Conservation (phyloP, 306 rosid species). For the Begonia masoniana region DNA sequence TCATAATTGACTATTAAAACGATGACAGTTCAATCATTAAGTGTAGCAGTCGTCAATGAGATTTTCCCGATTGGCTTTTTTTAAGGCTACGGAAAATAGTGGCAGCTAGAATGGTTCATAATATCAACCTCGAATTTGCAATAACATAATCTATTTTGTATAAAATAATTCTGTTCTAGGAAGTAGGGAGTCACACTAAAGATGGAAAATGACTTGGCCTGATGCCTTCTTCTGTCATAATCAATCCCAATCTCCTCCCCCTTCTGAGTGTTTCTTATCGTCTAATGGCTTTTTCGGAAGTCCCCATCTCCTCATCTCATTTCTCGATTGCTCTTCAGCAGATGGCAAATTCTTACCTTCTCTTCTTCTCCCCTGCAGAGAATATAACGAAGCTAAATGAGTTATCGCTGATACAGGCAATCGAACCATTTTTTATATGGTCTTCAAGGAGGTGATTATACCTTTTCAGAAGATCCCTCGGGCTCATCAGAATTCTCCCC, state of each 20-base stretch:
- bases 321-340: constrained; percentile 33
- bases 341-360: constrained; percentile 38
- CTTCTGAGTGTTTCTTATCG: constrained; percentile 12
- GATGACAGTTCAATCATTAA: too few relatives aligned
- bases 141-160: too few relatives aligned
- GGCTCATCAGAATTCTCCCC: constrained; percentile 16
- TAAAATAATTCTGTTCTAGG: too few relatives aligned
- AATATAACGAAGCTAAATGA: too few relatives aligned
- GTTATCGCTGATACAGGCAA: too few relatives aligned
- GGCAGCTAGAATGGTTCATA: too few relatives aligned
- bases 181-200: too few relatives aligned
- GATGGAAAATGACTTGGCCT: constrained; percentile 1
- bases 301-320: constrained; percentile 13
- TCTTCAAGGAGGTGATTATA: constrained; percentile 7
- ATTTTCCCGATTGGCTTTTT: too few relatives aligned
- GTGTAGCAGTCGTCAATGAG: too few relatives aligned
- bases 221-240: constrained; percentile 19
- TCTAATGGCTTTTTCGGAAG: constrained; percentile 11
- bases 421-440: neutral
- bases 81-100: too few relatives aligned
- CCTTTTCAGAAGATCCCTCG: constrained; percentile 34
- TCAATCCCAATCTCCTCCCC: constrained; percentile 19
- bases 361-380: constrained; percentile 26
- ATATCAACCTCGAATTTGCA: too few relatives aligned
- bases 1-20: too few relatives aligned